These are phyloP conservation scores for Meyerozyma elateridarum DNA, from an alignment of 1,139 yeast species.

Conservation along the genomic window DNA sequence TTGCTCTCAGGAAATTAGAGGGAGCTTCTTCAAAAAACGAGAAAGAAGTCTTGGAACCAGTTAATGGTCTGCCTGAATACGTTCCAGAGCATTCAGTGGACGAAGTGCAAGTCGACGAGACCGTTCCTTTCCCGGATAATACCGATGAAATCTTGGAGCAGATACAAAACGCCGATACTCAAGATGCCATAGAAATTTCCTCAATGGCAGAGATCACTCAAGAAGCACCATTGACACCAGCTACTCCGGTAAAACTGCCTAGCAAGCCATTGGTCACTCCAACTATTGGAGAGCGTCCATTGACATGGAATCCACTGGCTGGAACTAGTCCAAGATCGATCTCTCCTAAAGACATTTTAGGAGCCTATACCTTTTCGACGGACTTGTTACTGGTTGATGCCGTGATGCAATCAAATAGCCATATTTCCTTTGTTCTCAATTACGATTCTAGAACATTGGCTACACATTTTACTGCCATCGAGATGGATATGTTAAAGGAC, in stretches of 20 bases:
- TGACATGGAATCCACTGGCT: neutral
- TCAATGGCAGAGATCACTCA: slow-evolving; percentile 19
- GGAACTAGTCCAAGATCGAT: neutral
- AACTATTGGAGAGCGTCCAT: slow-evolving; percentile 6
- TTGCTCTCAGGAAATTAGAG: slow-evolving; percentile 72
- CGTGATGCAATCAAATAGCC: slow-evolving; percentile 39
- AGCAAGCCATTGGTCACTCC: slow-evolving; percentile 3
- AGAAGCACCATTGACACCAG: slow-evolving; percentile 29
- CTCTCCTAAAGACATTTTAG: slow-evolving; percentile 36
- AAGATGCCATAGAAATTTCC: slow-evolving; percentile 29
- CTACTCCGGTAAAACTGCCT: slow-evolving; percentile 8
- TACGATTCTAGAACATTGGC: slow-evolving; percentile 64
- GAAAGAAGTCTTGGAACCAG: neutral
- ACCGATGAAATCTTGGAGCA: slow-evolving; percentile 38
- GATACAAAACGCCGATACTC: slow-evolving; percentile 39
- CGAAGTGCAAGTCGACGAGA: too few species aligned
- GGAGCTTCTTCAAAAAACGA: slow-evolving; percentile 43
- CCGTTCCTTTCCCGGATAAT: slow-evolving; percentile 9
- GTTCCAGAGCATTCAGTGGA: too few species aligned
- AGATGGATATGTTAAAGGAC: slow-evolving; percentile 75
- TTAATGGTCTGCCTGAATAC: too few species aligned
- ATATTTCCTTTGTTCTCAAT: slow-evolving; percentile 76
- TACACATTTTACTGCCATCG: slow-evolving; percentile 79
- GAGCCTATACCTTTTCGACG: slow-evolving; percentile 29
- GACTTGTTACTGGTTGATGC: slow-evolving; percentile 31